Evolutionary conservation across 73 alveolate species (phyloP), one percentile per base, ranked within the genome.

Genomic region (Paramecium primaurelia): DNA sequence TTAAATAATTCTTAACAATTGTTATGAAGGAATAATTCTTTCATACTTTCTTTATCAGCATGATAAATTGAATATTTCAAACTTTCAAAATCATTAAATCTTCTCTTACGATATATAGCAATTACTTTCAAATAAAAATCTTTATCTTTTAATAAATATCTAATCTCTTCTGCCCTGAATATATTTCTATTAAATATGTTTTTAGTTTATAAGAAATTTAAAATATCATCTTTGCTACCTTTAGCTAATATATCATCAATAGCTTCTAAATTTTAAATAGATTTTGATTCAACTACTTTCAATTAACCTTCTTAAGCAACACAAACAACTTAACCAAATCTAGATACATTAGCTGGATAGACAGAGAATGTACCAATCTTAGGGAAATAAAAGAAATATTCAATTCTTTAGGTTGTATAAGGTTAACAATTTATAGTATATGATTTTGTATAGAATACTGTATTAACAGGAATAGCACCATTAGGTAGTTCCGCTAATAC

Each of bases 301-400:
- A 95, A 86, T n/a, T 49, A 14, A 8, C 77, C 86, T 34, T 77
- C 88, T 10, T 95, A 28, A 37, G 98, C 97, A 54, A 86, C 93
- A 37, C 99, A 98, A 5, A 96, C 95, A 11, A 97, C 97, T 30
- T 86, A 69, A 40, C 96, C 97, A 40, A 96, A 94, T 60, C 93
- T 75, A 9, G 97, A 93, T 25, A 96, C 97, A 68, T 95, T 93
- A 2, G 99, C 97, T 75, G 98, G 99, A 93, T 94, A 95, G 77
- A 95, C 98, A 18, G 86, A 77, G 85, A 59, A 97, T 22, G 16
- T 71, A 1, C 99, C 99, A 32, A 44, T 94, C 28, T 89, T 58
- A 9, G 99, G 99, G 98, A 98, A 98, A 92, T 98, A 98, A 92
- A 97, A 98, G 60, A 94, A 59, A 88, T 92, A 94, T 68, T 71